Evolutionary conservation across 148 eudicot genomes (phyloP).

Genomic region (Rhododendron molle): DNA sequence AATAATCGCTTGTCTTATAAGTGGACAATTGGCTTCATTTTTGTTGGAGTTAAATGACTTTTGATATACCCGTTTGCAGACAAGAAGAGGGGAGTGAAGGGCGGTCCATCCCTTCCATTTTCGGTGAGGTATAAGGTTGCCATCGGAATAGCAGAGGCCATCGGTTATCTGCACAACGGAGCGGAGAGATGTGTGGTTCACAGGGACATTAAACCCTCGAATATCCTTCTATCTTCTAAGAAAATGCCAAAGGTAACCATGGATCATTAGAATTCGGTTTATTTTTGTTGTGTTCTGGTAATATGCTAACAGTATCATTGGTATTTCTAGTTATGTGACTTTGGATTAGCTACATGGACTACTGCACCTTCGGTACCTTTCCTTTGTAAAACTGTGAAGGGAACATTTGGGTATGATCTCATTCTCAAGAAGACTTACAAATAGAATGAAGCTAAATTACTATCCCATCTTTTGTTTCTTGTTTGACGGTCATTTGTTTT

Average conservation of each 20-base stretch:
- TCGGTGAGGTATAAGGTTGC: slow-evolving; percentile 88
- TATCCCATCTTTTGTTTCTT: neutral
- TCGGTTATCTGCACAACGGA: slow-evolving; percentile 80
- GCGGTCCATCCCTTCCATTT: slow-evolving; percentile 69
- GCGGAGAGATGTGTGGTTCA: slow-evolving; percentile 95
- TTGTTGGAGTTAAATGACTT: slow-evolving; percentile 6
- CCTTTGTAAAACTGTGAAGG: slow-evolving; percentile 98
- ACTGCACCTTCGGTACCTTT: slow-evolving; percentile 92
- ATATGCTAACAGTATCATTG: neutral
- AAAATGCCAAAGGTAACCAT: slow-evolving; percentile 72
- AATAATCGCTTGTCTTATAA: slow-evolving; percentile 60
- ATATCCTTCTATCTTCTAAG: slow-evolving; percentile 86
- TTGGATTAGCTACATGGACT: slow-evolving; percentile 97
- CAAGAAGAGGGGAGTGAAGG: slow-evolving; percentile 62
- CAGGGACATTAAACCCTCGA: slow-evolving; percentile 97
- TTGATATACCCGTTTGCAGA: slow-evolving; percentile 46
- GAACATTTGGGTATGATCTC: slow-evolving; percentile 90
- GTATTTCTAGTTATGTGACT: slow-evolving; percentile 52
- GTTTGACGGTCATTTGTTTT: neutral
- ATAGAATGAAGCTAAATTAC: neutral
- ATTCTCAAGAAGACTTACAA: neutral
- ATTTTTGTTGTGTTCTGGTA: neutral
- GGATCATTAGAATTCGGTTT: neutral
- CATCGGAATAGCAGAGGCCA: slow-evolving; percentile 79
- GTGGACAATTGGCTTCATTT: slow-evolving; percentile 32